Evolutionary conservation across 139 green algal species (phyloP), one percentile per base, ranked within the genome.

Genomic region (Micromonas commoda): DNA sequence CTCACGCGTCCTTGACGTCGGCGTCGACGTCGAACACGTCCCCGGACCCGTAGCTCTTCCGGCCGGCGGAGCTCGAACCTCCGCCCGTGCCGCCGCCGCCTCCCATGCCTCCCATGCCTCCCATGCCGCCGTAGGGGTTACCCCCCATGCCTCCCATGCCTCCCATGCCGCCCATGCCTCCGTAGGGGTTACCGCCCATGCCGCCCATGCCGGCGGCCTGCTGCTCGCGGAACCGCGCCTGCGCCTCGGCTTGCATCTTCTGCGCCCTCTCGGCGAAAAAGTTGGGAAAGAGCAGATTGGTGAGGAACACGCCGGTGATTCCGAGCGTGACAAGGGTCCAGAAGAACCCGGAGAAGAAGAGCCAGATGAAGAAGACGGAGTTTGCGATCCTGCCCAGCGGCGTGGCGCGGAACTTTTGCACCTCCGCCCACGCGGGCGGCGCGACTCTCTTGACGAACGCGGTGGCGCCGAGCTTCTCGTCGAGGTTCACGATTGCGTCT

Each of bases 101-200:
- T 16, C 45, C 45, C 45, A 16, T 16, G 45, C 9, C 9, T 23
- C 9, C 9, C 9, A 23, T 16, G 45, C 45, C 45, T 9, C 45
- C 45, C 45, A 16, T 16, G 45, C 45, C 45, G 45, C 45, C 45
- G 45, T 57, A 57, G 9, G 45, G 45, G 45, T 57, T 57, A 9
- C 45, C 45, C 9, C 76, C 77, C 87, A 91, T 91, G 79, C 82
- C 87, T 32, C 86, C 87, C 87, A 91, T 91, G 74, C 85, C 87
- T n/a, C 81, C 84, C 81, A 90, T 80, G 26, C 74, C 74, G 26
- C 74, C 74, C 74, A 80, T 80, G 9, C n/a, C n/a, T n/a, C n/a
- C n/a, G n/a, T n/a, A n/a, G n/a, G n/a, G n/a, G n/a, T n/a, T n/a
- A n/a, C 63, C 63, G 63, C 63, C 63, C 63, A 69, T 69, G 9